Evolutionary conservation across 1,284 basidiomycete genomes (phyloP), one percentile per base, ranked within the genome.

Genomic region (Moniliophthora roreri): DNA sequence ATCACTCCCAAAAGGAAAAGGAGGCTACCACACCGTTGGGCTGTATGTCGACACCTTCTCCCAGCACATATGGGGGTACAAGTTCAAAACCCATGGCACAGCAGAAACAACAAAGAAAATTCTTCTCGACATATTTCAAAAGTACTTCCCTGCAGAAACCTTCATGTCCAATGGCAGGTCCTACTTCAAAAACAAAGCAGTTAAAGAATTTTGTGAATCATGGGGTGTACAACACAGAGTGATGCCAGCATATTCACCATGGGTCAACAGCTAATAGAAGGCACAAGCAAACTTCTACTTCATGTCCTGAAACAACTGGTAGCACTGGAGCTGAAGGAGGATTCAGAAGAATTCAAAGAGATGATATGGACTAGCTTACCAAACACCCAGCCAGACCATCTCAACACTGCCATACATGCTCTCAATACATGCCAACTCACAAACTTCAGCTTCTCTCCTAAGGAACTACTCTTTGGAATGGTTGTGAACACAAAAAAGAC

Each of bases 81-180:
- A 61, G 38, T 57, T 60, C 36, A 67, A 66, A 44, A 60, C 56
- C 0, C n/a, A n/a, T n/a, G n/a, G n/a, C n/a, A n/a, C n/a, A n/a
- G 54, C 61, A 15, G 59, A 65, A 13, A 59, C 62, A 0, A 63
- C 51, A 6, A 64, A 63, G 23, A 65, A 67, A 0, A 52, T 56
- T 0, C 60, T 73, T 0, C 18, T 49, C 0, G 3, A 56, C 1
- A 66, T 76, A 1, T 62, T 58, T 24, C 37, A 64, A 1, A 42
- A 26, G 0, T 71, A 64, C 39, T 35, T 56, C 0, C 35, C 64
- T 2, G 56, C 66, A 0, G 68, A 74, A 20, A 63, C 61, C 0
- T 63, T 76, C 55, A 72, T 75, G 70, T 60, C 65, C 0, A 71
- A 78, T 35, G 65, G 71, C 0, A 69, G 75, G 0, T 59, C 60